Evolutionary conservation across 306 rosid species (phyloP), one percentile per base, ranked within the genome.

Genomic region (Benincasa hispida): DNA sequence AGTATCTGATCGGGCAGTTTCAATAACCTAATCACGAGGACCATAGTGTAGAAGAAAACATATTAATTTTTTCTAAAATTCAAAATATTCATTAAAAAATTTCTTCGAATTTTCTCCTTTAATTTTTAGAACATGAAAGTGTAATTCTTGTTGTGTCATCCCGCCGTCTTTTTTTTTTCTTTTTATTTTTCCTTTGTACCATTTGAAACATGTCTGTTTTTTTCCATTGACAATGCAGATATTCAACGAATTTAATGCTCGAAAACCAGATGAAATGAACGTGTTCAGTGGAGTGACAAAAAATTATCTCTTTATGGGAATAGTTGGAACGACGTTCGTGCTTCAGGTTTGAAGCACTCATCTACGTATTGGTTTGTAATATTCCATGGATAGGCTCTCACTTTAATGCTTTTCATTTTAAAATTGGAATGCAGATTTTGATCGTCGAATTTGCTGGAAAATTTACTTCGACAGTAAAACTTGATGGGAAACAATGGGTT

Each of bases 171-270:
- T 35, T 58, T 22, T 22, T 58, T 57, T 1, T 13, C 34, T 37
- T 10, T 27, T 4, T n/a, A n/a, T n/a, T 68, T 24, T 56, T 59
- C 42, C 17, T 35, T 45, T 12, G 30, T 9, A 25, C 65, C 21
- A 35, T 63, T 32, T 63, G 70, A 63, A 32, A 48, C 17, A 2
- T 6, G 5, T 65, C 8, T 35, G 8, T 65, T 18, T 2, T n/a
- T 37, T 48, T 54, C 62, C 80, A 55, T 77, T 62, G 42, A 32
- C 78, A 50, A 47, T 79, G 66, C 90, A 93, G 98, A 86, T 93
- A 83, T 93, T 90, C 76, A 91, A 93, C 8, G 97, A 93, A 85
- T 90, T 93, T 86, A 93, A 93, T 72, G 94, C 98, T 79, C 91
- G 97, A 58, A 93, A 93, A 77, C 97, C 97, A 53, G 98, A 91